These are phyloP conservation scores for Pestalotiopsis fici DNA, from an alignment of 2,329 filamentous ascomycete species.

Conservation along the genomic window DNA sequence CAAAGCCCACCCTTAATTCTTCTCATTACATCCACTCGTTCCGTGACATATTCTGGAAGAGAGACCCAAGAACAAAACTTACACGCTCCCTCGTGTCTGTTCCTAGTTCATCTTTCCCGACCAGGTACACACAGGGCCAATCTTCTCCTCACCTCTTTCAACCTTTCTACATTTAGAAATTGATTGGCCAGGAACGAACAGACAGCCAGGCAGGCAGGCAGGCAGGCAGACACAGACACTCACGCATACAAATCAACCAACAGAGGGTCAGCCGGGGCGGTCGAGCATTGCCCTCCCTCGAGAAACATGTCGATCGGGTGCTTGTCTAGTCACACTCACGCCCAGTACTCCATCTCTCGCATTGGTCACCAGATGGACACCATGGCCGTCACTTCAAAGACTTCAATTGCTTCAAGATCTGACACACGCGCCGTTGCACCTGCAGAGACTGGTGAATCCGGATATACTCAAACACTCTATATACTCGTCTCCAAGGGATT, in stretches of 20 bases:
- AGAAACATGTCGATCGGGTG: neutral
- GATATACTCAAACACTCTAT: constrained; percentile 23
- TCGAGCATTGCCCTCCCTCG: neutral
- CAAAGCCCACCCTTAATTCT: neutral
- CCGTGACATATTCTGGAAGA: neutral
- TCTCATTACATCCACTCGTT: neutral
- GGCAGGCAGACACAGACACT: neutral
- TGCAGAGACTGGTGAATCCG: neutral
- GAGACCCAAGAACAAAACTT: neutral
- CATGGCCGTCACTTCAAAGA: constrained; percentile 1
- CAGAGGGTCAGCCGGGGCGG: neutral
- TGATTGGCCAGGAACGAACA: neutral
- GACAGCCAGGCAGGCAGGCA: neutral
- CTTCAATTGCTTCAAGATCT: neutral
- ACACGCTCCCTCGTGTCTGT: neutral
- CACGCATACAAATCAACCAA: neutral
- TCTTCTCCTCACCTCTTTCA: too few species aligned
- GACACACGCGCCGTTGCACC: neutral
- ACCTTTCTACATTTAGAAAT: too few species aligned
- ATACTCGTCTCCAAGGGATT: constrained; percentile 31
- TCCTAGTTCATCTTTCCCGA: neutral
- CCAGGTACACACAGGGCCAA: neutral
- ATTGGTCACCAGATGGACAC: neutral
- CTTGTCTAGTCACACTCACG: neutral
- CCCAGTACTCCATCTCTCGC: neutral